phyloP scores from a whole-genome alignment of 2,329 filamentous ascomycete species.

The Apiospora koreana region DNA sequence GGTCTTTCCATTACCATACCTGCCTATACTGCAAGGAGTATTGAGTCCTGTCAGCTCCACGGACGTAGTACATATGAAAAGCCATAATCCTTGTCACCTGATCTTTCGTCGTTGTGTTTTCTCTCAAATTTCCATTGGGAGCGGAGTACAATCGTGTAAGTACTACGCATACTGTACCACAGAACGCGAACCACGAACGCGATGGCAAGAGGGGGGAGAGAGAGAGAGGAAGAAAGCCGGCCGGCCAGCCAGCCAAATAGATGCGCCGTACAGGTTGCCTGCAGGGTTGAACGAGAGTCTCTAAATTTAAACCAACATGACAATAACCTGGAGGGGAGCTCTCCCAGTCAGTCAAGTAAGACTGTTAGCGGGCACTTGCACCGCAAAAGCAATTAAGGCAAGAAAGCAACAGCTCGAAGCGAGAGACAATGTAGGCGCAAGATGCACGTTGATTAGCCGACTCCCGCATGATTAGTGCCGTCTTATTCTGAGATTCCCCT shows the following conservation, averaged over 20 bases:
- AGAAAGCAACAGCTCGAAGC: slow-evolving; percentile 6
- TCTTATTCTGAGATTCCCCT: background rate
- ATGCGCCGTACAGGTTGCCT: background rate
- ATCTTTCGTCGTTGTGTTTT: background rate
- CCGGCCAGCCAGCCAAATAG: background rate
- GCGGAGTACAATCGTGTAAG: background rate
- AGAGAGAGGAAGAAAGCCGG: background rate
- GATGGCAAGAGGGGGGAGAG: background rate
- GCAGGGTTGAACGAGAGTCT: slow-evolving; percentile 4
- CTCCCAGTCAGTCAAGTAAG: background rate
- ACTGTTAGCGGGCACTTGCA: slow-evolving; percentile 9
- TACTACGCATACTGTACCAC: background rate
- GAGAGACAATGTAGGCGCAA: slow-evolving; percentile 10
- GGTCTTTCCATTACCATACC: background rate
- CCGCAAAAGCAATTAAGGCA: slow-evolving; percentile 8
- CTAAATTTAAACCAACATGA: background rate
- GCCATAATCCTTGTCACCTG: slow-evolving; percentile 8
- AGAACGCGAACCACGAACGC: background rate
- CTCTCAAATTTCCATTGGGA: background rate
- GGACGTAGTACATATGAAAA: slow-evolving; percentile 8
- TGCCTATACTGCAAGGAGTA: slow-evolving; percentile 8
- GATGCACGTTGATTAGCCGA: slow-evolving; percentile 9
- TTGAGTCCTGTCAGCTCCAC: slow-evolving; percentile 11
- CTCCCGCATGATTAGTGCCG: slow-evolving; percentile 1
- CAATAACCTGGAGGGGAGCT: background rate